phyloP scores from a whole-genome alignment of 2,329 filamentous ascomycete species.

The Didymella lethalis region DNA sequence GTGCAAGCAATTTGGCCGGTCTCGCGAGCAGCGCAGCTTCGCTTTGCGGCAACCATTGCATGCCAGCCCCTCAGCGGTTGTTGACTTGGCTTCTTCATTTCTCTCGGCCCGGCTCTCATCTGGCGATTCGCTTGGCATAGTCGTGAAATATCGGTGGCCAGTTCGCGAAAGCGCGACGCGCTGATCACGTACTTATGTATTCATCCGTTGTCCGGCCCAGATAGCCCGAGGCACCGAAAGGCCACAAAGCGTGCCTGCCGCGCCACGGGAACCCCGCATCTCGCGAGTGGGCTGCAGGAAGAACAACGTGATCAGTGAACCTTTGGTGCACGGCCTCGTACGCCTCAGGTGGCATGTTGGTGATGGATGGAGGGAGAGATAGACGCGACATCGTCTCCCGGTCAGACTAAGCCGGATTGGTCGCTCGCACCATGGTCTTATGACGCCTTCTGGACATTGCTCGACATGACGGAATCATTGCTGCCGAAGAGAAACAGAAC shows the following conservation, averaged over 20 bases:
- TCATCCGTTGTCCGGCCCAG: slow-evolving; percentile 7
- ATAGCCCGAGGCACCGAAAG: neutral
- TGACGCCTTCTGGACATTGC: neutral
- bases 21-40: no score
- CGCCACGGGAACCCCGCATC: slow-evolving; percentile 10
- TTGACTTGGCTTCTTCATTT: slow-evolving; percentile 14
- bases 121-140: slow-evolving; percentile 21
- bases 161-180: neutral
- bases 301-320: no score
- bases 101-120: slow-evolving; percentile 7
- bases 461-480: neutral
- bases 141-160: neutral
- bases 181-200: slow-evolving; percentile 12
- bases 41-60: no score
- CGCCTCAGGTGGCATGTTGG: neutral
- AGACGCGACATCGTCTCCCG: neutral
- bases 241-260: neutral
- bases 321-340: neutral
- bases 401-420: neutral
- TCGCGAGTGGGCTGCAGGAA: slow-evolving; percentile 2
- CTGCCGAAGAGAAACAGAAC: neutral
- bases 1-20: no score
- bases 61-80: no score
- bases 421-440: neutral
- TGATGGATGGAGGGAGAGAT: neutral